These are phyloP conservation scores for Amanita inopinata DNA, from an alignment of 768 basidiomycete genomes.

Conservation along the genomic window DNA sequence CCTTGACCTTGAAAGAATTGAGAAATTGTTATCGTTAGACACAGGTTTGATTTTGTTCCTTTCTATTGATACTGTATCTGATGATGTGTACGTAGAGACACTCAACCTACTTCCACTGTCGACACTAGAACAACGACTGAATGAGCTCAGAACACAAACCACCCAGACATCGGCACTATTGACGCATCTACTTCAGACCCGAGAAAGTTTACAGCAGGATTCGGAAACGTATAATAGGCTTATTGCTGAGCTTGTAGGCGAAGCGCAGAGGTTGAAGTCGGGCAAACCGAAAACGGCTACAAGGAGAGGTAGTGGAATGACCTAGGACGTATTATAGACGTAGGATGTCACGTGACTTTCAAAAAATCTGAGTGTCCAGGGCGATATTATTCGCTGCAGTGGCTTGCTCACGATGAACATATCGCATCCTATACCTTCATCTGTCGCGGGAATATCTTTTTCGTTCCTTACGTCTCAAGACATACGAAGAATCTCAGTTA, in stretches of 20 bases:
- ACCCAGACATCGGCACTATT: slow-evolving; percentile 66
- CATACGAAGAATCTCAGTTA: slow-evolving; percentile 90
- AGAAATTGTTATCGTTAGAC: slow-evolving; percentile 54
- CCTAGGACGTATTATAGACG: slow-evolving; percentile 2
- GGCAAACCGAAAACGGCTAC: slow-evolving; percentile 40
- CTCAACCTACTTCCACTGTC: slow-evolving; percentile 62
- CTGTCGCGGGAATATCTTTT: slow-evolving; percentile 80
- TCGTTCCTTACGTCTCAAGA: slow-evolving; percentile 86
- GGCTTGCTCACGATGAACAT: slow-evolving; percentile 97
- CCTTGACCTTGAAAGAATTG: slow-evolving; percentile 57
- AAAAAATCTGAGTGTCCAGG: background rate
- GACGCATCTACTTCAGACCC: slow-evolving; percentile 73
- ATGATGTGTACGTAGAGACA: slow-evolving; percentile 38
- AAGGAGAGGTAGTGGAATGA: slow-evolving; percentile 14
- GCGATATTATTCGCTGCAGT: slow-evolving; percentile 2
- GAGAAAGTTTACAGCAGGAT: slow-evolving; percentile 78
- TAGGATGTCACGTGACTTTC: slow-evolving; percentile 2
- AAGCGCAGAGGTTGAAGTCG: slow-evolving; percentile 78
- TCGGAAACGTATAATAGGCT: slow-evolving; percentile 84
- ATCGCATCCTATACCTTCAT: slow-evolving; percentile 78
- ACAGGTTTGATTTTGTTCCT: slow-evolving; percentile 35
- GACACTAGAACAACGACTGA: slow-evolving; percentile 55
- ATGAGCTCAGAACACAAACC: slow-evolving; percentile 63
- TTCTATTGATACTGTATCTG: slow-evolving; percentile 5
- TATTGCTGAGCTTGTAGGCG: slow-evolving; percentile 87